These are phyloP conservation scores for Pleurotus eryngii DNA, from an alignment of 768 basidiomycete genomes.

Conservation along the genomic window DNA sequence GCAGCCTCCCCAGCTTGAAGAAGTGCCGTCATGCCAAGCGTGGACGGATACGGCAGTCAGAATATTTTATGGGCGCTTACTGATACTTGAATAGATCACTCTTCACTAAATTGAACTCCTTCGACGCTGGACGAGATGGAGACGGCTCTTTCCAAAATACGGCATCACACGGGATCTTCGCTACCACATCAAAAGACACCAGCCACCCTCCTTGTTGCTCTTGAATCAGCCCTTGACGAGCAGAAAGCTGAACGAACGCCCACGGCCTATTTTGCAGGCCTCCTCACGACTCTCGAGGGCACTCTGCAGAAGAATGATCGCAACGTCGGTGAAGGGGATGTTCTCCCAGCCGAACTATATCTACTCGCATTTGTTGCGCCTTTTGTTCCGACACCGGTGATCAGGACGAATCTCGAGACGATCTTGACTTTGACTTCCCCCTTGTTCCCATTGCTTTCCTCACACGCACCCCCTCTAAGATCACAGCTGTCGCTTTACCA, in stretches of 20 bases:
- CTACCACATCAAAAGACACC: slow-evolving; percentile 88
- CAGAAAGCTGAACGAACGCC: slow-evolving; percentile 65
- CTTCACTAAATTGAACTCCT: background rate
- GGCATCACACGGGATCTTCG: slow-evolving; percentile 78
- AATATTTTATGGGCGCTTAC: slow-evolving; percentile 1
- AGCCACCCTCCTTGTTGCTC: slow-evolving; percentile 77
- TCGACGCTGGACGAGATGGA: slow-evolving; percentile 41
- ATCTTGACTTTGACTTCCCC: slow-evolving; percentile 74
- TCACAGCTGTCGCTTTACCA: slow-evolving; percentile 83
- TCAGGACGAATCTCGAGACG: slow-evolving; percentile 71
- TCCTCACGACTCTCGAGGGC: slow-evolving; percentile 80
- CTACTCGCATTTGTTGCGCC: slow-evolving; percentile 76
- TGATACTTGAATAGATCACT: background rate
- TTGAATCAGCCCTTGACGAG: slow-evolving; percentile 78
- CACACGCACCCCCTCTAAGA: slow-evolving; percentile 76
- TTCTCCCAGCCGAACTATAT: slow-evolving; percentile 83
- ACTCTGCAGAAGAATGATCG: slow-evolving; percentile 60
- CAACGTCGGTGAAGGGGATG: slow-evolving; percentile 59
- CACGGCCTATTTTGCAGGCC: slow-evolving; percentile 93
- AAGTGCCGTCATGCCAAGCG: background rate
- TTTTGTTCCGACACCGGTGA: slow-evolving; percentile 75
- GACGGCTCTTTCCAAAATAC: slow-evolving; percentile 74
- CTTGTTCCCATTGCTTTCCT: slow-evolving; percentile 63
- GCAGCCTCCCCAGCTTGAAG: background rate
- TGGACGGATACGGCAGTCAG: background rate